Evolutionary conservation across 129 eudicot genomes (phyloP).

Genomic region (Logfia minima): DNA sequence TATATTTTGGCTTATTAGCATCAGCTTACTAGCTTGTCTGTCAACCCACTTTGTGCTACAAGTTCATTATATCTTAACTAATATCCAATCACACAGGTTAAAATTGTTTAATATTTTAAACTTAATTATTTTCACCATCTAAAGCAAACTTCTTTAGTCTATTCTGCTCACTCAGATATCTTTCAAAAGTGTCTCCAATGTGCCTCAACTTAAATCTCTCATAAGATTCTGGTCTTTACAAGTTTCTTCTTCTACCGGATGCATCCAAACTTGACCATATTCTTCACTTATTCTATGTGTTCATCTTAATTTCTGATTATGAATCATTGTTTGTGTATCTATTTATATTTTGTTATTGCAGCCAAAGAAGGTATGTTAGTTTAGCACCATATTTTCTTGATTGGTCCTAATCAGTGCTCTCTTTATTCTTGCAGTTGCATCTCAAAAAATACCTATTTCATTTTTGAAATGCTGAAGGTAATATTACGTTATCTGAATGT

Average conservation of each 20-base stretch:
- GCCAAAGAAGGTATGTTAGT: slow-evolving; percentile 5
- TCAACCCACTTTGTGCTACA: background rate
- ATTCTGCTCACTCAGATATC: background rate
- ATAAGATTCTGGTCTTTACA: background rate
- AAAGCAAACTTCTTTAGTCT: too few relatives aligned
- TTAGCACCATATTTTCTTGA: slow-evolving; percentile 12
- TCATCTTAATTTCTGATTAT: background rate
- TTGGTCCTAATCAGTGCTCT: slow-evolving; percentile 18
- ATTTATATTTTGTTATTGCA: background rate
- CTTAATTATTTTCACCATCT: background rate
- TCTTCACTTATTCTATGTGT: background rate
- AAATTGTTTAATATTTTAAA: too few relatives aligned
- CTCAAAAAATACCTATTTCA: slow-evolving; percentile 60
- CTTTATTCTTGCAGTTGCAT: slow-evolving; percentile 65
- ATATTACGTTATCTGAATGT: slow-evolving; percentile 13
- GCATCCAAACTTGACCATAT: background rate
- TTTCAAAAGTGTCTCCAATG: background rate
- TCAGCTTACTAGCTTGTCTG: background rate
- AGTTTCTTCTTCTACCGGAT: background rate
- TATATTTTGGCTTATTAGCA: too few relatives aligned
- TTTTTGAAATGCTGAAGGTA: slow-evolving; percentile 88
- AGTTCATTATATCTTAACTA: background rate
- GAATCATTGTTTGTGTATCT: background rate
- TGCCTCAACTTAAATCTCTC: background rate
- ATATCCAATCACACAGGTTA: background rate